These are phyloP conservation scores for Colletotrichum higginsianum DNA, from an alignment of 2,329 filamentous ascomycete genomes.

Conservation along the genomic window DNA sequence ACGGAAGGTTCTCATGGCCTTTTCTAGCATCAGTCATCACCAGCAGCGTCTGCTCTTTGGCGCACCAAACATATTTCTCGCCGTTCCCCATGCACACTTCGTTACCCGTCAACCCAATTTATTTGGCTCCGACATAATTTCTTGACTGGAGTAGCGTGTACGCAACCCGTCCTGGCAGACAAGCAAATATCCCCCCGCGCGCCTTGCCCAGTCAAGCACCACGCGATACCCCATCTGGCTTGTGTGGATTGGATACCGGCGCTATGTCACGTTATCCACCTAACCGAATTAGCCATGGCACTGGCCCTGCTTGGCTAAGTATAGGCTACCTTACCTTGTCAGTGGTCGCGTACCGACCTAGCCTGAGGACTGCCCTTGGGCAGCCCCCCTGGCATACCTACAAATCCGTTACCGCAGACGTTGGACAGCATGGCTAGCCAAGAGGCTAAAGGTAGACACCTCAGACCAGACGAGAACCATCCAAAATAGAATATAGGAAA, in stretches of 20 bases:
- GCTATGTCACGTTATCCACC: slow-evolving; percentile 1
- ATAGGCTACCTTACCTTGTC: neutral
- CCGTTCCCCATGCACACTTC: neutral
- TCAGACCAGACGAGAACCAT: neutral
- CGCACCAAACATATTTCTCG: too few species aligned
- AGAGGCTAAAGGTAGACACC: neutral
- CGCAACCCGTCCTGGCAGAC: neutral
- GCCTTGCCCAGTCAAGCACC: neutral
- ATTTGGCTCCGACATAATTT: neutral
- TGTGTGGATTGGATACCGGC: neutral
- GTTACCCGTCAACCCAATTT: neutral
- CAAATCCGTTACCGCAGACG: neutral
- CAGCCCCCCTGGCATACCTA: neutral
- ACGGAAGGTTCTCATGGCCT: neutral
- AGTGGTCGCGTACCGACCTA: neutral
- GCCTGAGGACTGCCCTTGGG: neutral
- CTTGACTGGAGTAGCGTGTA: neutral
- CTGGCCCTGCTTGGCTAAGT: neutral
- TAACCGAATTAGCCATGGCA: neutral
- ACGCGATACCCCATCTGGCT: neutral
- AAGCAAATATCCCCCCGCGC: neutral
- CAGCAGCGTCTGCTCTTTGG: neutral
- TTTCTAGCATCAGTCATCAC: slow-evolving; percentile 15
- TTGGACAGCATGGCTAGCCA: neutral
- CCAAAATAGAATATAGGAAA: neutral